Conservation (phyloP, 352 stramenopile genomes). For the Globisporangium nunn region DNA sequence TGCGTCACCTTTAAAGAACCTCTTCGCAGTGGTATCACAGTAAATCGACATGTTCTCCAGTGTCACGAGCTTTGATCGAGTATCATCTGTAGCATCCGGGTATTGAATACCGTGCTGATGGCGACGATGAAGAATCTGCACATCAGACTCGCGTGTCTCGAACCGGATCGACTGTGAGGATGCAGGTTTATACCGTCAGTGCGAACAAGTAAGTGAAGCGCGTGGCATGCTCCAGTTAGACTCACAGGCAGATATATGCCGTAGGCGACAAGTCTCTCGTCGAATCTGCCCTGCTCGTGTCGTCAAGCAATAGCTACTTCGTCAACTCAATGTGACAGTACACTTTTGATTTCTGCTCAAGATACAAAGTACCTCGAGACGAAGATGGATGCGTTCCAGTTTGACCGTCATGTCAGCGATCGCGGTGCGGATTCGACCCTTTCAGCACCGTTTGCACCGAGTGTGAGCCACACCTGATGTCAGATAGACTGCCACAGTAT, state of each 20-base stretch:
- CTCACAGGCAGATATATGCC: conserved; percentile 36
- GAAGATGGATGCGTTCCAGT: conserved; percentile 56
- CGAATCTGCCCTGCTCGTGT: conserved; percentile 29
- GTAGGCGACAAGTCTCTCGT: conserved; percentile 38
- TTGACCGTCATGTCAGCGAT: conserved; percentile 51
- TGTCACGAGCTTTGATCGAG: conserved; percentile 49
- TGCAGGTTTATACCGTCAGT: not conserved
- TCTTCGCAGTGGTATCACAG: conserved; percentile 40
- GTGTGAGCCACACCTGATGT: not conserved
- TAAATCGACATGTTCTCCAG: conserved; percentile 59
- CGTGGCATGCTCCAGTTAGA: too few relatives aligned
- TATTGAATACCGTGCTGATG: conserved; percentile 47
- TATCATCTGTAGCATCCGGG: conserved; percentile 16
- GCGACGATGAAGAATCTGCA: conserved; percentile 54
- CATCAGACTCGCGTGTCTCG: conserved; percentile 36
- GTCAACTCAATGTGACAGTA: not conserved
- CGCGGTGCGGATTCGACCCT: conserved; percentile 44
- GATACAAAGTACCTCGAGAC: conserved; percentile 40
- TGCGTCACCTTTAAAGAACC: conserved; percentile 12
- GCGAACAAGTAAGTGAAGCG: not conserved
- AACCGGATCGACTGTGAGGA: conserved; percentile 40
- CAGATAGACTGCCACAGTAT: not conserved
- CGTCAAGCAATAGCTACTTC: not conserved
- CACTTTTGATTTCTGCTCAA: not conserved
- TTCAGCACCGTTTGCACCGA: not conserved